Conservation (phyloP, 2,329 filamentous ascomycete species). For the Paramyrothecium sp. region DNA sequence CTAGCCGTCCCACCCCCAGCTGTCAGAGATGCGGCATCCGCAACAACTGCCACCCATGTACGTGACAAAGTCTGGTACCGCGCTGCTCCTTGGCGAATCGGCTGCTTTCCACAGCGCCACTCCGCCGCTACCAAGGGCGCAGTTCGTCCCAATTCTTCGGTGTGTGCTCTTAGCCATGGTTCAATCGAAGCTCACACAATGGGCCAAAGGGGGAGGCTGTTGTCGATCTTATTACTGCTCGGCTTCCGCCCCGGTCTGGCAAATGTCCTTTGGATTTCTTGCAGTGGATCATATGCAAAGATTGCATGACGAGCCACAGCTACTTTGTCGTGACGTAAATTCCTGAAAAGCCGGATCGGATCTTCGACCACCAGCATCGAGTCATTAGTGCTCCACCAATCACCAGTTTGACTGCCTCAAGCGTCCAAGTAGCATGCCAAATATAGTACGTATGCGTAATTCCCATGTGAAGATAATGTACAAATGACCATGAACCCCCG, state of each 20-base stretch:
- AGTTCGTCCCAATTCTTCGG: not conserved
- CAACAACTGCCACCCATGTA: not conserved
- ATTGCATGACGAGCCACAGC: too few species aligned
- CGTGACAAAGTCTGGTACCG: too few species aligned
- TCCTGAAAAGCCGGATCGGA: too few species aligned
- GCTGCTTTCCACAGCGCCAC: not conserved
- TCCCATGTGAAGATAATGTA: not conserved
- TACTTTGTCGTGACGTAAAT: too few species aligned
- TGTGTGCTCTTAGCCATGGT: not conserved
- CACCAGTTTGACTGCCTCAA: not conserved
- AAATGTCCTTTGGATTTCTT: too few species aligned
- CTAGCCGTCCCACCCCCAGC: not conserved
- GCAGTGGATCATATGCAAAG: too few species aligned
- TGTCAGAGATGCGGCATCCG: not conserved
- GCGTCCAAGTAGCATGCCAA: conserved; percentile 7
- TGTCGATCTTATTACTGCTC: too few species aligned
- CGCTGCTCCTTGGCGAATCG: not conserved
- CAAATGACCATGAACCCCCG: not conserved
- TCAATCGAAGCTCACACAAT: not conserved
- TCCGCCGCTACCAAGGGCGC: not conserved
- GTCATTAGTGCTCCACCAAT: too few species aligned
- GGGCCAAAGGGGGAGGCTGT: not conserved
- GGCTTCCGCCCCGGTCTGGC: too few species aligned
- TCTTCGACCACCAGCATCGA: too few species aligned
- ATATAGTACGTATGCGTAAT: conserved; percentile 10